phyloP scores from a whole-genome alignment of 768 basidiomycete species.

The Lyophyllum semitale region DNA sequence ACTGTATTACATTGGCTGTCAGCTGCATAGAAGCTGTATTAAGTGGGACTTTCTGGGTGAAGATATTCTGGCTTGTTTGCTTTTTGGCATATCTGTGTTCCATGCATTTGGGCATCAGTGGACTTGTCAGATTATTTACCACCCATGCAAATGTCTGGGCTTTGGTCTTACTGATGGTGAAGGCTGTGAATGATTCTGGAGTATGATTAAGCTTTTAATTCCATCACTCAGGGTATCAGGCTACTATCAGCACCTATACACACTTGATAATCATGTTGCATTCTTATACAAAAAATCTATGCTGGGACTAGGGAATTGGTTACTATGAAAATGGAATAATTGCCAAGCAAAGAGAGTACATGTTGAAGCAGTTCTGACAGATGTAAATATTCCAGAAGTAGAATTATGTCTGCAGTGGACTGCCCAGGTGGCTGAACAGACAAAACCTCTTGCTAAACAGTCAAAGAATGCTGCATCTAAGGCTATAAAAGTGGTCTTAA shows the following conservation, averaged over 20 bases:
- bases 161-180: constrained; percentile 28
- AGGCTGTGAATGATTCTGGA: constrained; percentile 36
- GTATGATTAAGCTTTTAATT: too few species aligned
- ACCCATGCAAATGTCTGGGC: constrained; percentile 25
- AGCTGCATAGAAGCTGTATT: not conserved
- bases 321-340: too few species aligned
- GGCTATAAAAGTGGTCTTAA: too few species aligned
- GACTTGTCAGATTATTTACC: constrained; percentile 27
- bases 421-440: not conserved
- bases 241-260: too few species aligned
- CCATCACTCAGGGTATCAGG: too few species aligned
- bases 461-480: too few species aligned
- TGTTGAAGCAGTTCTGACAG: constrained; percentile 17
- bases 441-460: not conserved
- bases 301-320: too few species aligned
- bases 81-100: constrained; percentile 33
- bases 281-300: too few species aligned
- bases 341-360: too few species aligned
- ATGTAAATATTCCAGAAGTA: not conserved
- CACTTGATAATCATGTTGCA: too few species aligned
- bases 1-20: not conserved
- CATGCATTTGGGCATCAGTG: constrained; percentile 31
- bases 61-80: constrained; percentile 20
- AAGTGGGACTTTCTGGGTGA: constrained; percentile 12
- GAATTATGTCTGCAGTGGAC: not conserved